Evolutionary conservation across 208 protist species (phyloP), one percentile per base, ranked within the genome.

Genomic region (Leishmania guyanensis): DNA sequence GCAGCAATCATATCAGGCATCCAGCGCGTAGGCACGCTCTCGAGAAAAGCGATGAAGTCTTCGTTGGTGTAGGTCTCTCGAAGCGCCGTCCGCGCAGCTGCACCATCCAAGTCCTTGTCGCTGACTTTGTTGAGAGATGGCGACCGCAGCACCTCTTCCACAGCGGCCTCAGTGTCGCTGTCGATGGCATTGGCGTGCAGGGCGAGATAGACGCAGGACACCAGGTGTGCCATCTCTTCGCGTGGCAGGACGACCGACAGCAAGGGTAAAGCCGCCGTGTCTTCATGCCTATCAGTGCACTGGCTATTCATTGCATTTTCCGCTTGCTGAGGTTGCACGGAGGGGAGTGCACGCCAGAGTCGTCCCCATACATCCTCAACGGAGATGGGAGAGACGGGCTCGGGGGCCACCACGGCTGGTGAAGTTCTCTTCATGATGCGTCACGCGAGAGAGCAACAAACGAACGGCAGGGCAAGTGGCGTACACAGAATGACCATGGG

Each of bases 261-360:
- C 50, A 83, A 64, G 29, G 64, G 5, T 1, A 51, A 74, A 5
- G 43, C 14, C 29, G 79, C 54, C 36, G 68, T 54, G 50, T 56
- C 84, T 58, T 29, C 82, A 78, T 85, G 72, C 82, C 81, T 78
- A 85, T 85, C 82, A 14, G 56, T 43, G 51, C 43, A 36, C 8
- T 29, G 14, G 33, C 33, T 22, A 22, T 50, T 29, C 26, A 29
- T 36, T 26, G 51, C 33, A 36, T 3, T 39, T 14, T 26, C 62
- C 29, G 70, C 14, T 39, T 48, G 54, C 50, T 50, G 54, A 33
- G 17, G 56, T 43, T 82, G 83, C 68, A 94, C 84, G 4, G 86
- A 87, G 1, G 90, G 94, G 62, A 97, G 75, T 8, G 92, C 81
- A 46, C 77, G 72, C 92, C 94, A 97, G n/a, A 97, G 77, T n/a